phyloP scores from a whole-genome alignment of 2,329 filamentous ascomycete genomes.

The Hypoxylon sp. region DNA sequence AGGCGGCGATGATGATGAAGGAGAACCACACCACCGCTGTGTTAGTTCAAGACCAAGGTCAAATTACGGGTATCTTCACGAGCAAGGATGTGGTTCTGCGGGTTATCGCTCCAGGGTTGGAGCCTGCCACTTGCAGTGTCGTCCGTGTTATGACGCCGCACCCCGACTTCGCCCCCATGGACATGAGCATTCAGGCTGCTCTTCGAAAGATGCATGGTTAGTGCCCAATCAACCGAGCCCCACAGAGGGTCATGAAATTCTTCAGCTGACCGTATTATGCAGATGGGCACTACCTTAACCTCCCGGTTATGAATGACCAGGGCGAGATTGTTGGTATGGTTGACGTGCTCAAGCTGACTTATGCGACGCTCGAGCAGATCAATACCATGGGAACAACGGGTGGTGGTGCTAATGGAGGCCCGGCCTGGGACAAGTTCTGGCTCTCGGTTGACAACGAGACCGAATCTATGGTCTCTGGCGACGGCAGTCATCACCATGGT shows the following conservation, averaged over 20 bases:
- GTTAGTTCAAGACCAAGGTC: slow-evolving; percentile 94
- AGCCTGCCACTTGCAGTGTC: slow-evolving; percentile 95
- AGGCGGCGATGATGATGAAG: slow-evolving; percentile 96
- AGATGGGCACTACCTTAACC: slow-evolving; percentile 98
- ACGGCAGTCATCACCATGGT: slow-evolving; percentile 81
- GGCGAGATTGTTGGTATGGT: slow-evolving; percentile 99
- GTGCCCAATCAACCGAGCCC: slow-evolving; percentile 54
- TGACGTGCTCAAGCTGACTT: slow-evolving; percentile 97
- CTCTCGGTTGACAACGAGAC: slow-evolving; percentile 94
- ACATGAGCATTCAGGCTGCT: slow-evolving; percentile 99
- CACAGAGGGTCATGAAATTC: slow-evolving; percentile 21
- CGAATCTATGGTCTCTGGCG: slow-evolving; percentile 95
- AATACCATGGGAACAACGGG: slow-evolving; percentile 88
- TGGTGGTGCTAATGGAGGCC: slow-evolving; percentile 91
- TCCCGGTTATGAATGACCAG: slow-evolving; percentile 97
- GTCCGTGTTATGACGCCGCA: slow-evolving; percentile 99
- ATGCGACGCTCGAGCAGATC: slow-evolving; percentile 97
- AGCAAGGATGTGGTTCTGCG: slow-evolving; percentile 99
- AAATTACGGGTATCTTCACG: slow-evolving; percentile 98
- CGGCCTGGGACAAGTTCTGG: slow-evolving; percentile 99
- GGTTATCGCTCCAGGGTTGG: slow-evolving; percentile 95
- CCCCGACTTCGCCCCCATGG: slow-evolving; percentile 97
- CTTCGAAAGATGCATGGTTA: slow-evolving; percentile 98
- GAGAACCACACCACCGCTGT: slow-evolving; percentile 98
- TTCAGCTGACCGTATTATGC: slow-evolving; percentile 46